Base-by-base conservation (phyloP, 805 yeast species). In the Scheffersomyces stipitis region DNA sequence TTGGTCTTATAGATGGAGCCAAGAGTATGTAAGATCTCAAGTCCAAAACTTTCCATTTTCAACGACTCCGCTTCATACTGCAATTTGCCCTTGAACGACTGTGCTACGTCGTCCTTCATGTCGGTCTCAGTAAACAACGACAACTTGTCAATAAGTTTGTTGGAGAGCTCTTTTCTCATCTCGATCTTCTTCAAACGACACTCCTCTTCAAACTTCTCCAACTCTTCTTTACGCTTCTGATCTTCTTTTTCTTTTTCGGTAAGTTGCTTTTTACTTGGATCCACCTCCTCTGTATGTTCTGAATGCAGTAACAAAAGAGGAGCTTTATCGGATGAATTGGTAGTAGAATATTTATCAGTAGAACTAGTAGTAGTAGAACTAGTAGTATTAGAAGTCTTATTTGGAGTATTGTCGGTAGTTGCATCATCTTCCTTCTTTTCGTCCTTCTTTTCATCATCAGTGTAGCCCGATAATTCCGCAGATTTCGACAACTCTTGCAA, bases 1-100 rank as follows among this genome's bases (percentile, higher is more conserved):
- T 84, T 83, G 50, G 81, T 73, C 42, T 71, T 65, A 54, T 86
- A 86, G 2, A 82, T 76, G 35, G 76, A 72, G 16, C 93, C 95
- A 37, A 86, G 75, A 0, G 86, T 75, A 49, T 86, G 93, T 32
- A 86, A 71, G 24, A 86, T 83, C 52, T 86, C 89, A 22, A 84
- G 61, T n/a, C 95, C 95, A 61, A 86, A 86, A 15, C 91, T 83
- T 58, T 86, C 93, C 79, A 83, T 76, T 49, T 84, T 85, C 45
- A 86, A 68, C 18, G 80, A 69, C 54, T 90, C 93, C 12, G 95
- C 96, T 60, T 93, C 98, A 51, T 82, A 80, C 43, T 71, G 73
- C 48, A 86, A 73, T 56, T 85, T 83, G 38, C 70, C 71, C 41
- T 73, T 64, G 58, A 88, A 91, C 15, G 72, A 60, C 26, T 52